Evolutionary conservation across 2,329 filamentous ascomycete species (phyloP).

Genomic region (Fusarium verticillioides): DNA sequence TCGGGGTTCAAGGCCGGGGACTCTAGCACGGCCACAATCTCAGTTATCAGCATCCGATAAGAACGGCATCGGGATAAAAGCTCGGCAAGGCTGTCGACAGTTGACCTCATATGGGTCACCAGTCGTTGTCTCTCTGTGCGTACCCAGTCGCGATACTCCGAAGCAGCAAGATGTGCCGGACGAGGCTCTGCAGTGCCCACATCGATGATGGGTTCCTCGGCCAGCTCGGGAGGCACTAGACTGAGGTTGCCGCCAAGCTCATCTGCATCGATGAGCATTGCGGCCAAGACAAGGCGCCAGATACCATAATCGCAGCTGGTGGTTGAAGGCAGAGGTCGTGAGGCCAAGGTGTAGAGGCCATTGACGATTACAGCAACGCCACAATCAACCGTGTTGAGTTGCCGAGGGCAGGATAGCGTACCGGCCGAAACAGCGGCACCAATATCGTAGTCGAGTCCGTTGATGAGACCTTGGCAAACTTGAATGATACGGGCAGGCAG

Average conservation of each 20-base stretch:
- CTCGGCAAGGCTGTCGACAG: not conserved
- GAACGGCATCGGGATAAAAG: not conserved
- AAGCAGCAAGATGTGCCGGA: not conserved
- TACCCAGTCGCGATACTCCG: not conserved
- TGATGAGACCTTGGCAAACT: not conserved
- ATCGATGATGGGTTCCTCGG: not conserved
- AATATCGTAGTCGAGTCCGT: not conserved
- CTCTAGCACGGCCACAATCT: not conserved
- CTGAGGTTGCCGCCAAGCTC: not conserved
- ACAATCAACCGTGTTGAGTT: not conserved
- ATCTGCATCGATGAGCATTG: not conserved
- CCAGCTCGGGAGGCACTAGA: not conserved
- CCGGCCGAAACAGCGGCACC: not conserved
- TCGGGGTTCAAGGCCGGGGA: not conserved
- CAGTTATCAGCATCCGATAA: not conserved
- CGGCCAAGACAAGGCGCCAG: not conserved
- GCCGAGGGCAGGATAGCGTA: not conserved
- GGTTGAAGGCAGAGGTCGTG: not conserved
- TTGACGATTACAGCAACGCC: not conserved
- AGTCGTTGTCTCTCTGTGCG: not conserved
- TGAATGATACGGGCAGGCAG: not conserved
- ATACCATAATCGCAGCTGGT: not conserved
- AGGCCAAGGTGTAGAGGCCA: not conserved
- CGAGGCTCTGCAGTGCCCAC: not conserved
- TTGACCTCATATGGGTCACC: not conserved